Evolutionary conservation across 306 rosid species (phyloP), one percentile per base, ranked within the genome.

Genomic region (Vigna unguiculata): DNA sequence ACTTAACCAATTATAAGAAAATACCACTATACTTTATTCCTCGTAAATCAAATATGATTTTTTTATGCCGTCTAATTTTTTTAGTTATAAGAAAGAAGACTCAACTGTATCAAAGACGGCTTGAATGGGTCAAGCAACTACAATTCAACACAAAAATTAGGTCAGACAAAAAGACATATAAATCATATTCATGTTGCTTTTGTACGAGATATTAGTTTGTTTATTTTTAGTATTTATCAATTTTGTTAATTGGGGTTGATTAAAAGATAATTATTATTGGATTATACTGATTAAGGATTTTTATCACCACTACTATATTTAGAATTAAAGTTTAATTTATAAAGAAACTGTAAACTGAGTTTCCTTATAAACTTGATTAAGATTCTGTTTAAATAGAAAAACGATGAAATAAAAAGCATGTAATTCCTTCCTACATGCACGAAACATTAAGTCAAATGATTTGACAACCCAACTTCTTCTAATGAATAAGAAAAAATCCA

Each of bases 371-470:
- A 9, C 20, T 53, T 53, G 60, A 9, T 38, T 9, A 38, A 7
- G 60, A 38, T 38, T 9, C 7, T 7, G 43, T 8, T 38, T 38
- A 8, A 8, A 34, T 34, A 34, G 40, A 34, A 34, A 32, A 34
- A 6, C 1, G 7, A 34, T 34, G 7, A 34, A 34, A 34, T 34
- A 6, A 34, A 34, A 34, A 34, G 40, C 9, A 7, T 34, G 45
- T 38, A 9, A 1, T 9, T 9, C 11, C 12, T 9, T 9, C 12
- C 45, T 40, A n/a, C n/a, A n/a, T n/a, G 45, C 45, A 40, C 13
- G 36, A 57, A 12, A 3, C 36, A 57, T 11, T 55, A n/a, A 61
- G 24, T 61, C 47, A 62, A 34, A 62, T 62, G 69, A 62, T 14
- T 34, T 34, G 69, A 62, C 69, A 34, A 9, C 4, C 47, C 47